Evolutionary conservation across 2,329 filamentous ascomycete genomes (phyloP).

Genomic region (Arthrocladium fulminans): DNA sequence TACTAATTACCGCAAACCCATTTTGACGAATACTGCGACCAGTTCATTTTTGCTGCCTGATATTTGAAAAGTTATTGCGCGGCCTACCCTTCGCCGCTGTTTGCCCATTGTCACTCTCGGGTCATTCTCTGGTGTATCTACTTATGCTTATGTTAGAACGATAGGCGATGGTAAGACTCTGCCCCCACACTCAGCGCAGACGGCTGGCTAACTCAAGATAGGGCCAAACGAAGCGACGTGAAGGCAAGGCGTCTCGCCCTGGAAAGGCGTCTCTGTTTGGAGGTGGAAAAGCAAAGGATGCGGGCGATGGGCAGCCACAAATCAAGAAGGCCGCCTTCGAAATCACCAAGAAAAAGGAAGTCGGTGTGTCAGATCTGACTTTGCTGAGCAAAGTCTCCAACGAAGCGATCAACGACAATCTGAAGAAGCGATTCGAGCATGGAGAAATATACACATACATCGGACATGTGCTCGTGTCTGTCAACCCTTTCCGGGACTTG

Average conservation of each 20-base stretch:
- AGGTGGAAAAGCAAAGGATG: slow-evolving; percentile 22
- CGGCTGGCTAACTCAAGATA: slow-evolving; percentile 9
- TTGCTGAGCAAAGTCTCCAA: slow-evolving; percentile 98
- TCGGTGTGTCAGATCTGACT: slow-evolving; percentile 94
- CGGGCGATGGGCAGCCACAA: slow-evolving; percentile 48
- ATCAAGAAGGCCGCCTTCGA: slow-evolving; percentile 96
- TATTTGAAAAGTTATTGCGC: neutral
- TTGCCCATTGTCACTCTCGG: neutral
- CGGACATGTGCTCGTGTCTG: slow-evolving; percentile 96
- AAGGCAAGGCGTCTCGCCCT: slow-evolving; percentile 22
- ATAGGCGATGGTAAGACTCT: slow-evolving; percentile 3
- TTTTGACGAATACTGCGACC: neutral
- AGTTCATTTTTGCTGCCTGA: slow-evolving; percentile 10
- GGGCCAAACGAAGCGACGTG: slow-evolving; percentile 25
- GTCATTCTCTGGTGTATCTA: neutral
- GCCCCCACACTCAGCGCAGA: neutral
- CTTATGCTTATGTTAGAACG: neutral
- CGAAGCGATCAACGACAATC: slow-evolving; percentile 97
- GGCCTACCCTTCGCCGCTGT: neutral
- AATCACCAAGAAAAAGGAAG: slow-evolving; percentile 96
- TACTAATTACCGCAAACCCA: too few species aligned
- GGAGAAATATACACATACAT: slow-evolving; percentile 99
- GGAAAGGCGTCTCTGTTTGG: slow-evolving; percentile 23
- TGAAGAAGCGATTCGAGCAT: slow-evolving; percentile 97
- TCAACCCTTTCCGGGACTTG: slow-evolving; percentile 94